phyloP scores from a whole-genome alignment of 768 basidiomycete species.

The Psilocybe sp. region DNA sequence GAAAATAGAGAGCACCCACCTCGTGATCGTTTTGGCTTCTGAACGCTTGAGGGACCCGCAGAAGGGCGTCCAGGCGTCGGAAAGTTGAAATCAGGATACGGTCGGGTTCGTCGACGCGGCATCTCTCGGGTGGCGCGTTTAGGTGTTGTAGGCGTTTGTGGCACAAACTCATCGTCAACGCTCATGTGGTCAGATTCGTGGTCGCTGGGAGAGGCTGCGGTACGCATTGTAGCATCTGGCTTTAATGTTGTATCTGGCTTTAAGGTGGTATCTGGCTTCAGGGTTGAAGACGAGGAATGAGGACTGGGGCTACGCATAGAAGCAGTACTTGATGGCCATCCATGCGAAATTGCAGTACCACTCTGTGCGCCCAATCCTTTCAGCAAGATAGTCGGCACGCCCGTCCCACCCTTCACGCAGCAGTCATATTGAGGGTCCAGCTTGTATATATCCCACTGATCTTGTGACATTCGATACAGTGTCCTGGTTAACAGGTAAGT shows the following conservation, averaged over 20 bases:
- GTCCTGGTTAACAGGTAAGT: conserved; percentile 31
- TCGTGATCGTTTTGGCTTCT: no score
- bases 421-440: conserved; percentile 76
- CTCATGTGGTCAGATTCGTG: conserved; percentile 20
- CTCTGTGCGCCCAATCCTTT: conserved; percentile 5
- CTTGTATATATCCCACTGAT: conserved; percentile 87
- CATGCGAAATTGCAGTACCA: no score
- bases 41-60: no score
- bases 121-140: conserved; percentile 2
- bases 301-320: no score
- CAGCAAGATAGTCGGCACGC: conserved; percentile 31
- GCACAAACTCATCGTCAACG: conserved; percentile 15
- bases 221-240: not conserved
- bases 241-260: not conserved
- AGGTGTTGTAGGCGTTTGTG: conserved; percentile 1
- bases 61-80: not conserved
- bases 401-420: conserved; percentile 43
- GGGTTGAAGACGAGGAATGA: no score
- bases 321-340: no score
- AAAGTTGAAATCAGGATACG: conserved; percentile 10
- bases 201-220: conserved; percentile 6
- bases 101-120: conserved; percentile 7
- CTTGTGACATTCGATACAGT: conserved; percentile 53
- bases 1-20: no score
- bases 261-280: not conserved